phyloP scores from a whole-genome alignment of 129 eudicot genomes.

The Deinandra increscens region DNA sequence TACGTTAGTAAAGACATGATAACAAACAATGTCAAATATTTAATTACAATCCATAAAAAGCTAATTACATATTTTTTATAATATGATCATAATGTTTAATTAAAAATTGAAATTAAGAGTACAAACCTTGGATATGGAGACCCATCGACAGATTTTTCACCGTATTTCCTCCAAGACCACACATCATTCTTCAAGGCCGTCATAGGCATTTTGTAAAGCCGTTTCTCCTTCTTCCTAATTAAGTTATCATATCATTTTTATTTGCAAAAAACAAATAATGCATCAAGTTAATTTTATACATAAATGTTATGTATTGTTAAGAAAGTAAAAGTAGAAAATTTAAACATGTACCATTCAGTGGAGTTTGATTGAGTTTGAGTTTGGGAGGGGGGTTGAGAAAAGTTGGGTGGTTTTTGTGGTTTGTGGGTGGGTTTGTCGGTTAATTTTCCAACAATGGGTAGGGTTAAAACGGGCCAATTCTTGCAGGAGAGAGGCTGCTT shows the following conservation, averaged over 20 bases:
- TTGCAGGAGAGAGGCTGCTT: conserved; percentile 20
- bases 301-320: too few relatives aligned
- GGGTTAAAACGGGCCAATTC: conserved; percentile 39
- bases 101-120: background rate
- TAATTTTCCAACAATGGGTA: conserved; percentile 44
- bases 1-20: too few relatives aligned
- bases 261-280: too few relatives aligned
- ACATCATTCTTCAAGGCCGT: conserved; percentile 62
- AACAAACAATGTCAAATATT: too few relatives aligned
- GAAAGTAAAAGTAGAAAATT: too few relatives aligned
- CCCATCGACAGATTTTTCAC: conserved; percentile 65
- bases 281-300: too few relatives aligned
- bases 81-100: too few relatives aligned
- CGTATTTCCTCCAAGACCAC: conserved; percentile 92
- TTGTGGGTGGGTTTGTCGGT: conserved; percentile 31
- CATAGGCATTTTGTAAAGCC: conserved; percentile 70
- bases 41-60: background rate
- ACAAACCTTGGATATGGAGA: conserved; percentile 81
- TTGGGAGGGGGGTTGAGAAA: too few relatives aligned
- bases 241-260: too few relatives aligned
- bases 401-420: too few relatives aligned
- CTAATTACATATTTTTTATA: too few relatives aligned
- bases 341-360: conserved; percentile 48
- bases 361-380: conserved; percentile 37
- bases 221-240: conserved; percentile 30